phyloP scores from a whole-genome alignment of 2,329 filamentous ascomycete species.

The Fusarium equiseti region DNA sequence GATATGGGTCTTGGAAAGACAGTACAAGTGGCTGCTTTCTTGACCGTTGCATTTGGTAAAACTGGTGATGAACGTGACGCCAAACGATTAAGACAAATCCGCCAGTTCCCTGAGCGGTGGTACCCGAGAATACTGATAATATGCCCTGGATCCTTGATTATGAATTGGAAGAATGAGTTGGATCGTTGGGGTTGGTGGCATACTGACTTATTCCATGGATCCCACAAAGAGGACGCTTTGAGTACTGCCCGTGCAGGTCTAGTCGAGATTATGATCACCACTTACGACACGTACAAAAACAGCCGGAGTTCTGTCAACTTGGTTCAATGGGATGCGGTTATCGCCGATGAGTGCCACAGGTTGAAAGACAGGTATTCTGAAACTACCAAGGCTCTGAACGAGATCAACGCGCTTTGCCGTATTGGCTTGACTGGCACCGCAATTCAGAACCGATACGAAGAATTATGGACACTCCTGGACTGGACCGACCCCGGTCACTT shows the following conservation, averaged over 20 bases:
- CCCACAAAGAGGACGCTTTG: slow-evolving; percentile 74
- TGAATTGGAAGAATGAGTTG: slow-evolving; percentile 92
- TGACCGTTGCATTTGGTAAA: slow-evolving; percentile 93
- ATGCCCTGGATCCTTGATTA: slow-evolving; percentile 87
- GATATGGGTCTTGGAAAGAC: slow-evolving; percentile 99
- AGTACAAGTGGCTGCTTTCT: slow-evolving; percentile 92
- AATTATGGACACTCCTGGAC: slow-evolving; percentile 94
- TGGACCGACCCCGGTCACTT: slow-evolving; percentile 91
- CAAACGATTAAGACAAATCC: slow-evolving; percentile 89
- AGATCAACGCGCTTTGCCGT: slow-evolving; percentile 89
- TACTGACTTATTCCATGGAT: slow-evolving; percentile 82
- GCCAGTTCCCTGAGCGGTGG: slow-evolving; percentile 73
- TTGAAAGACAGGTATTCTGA: slow-evolving; percentile 85
- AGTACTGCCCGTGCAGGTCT: slow-evolving; percentile 79
- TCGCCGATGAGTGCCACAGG: slow-evolving; percentile 93
- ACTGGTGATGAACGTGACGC: slow-evolving; percentile 87
- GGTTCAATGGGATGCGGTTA: slow-evolving; percentile 91
- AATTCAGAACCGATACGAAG: slow-evolving; percentile 98
- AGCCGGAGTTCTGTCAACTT: slow-evolving; percentile 80
- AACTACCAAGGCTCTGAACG: slow-evolving; percentile 87
- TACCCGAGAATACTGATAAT: slow-evolving; percentile 84
- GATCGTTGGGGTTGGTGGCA: slow-evolving; percentile 97
- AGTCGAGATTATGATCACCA: slow-evolving; percentile 92
- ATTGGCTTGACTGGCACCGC: slow-evolving; percentile 95
- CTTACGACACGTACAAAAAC: slow-evolving; percentile 90